Evolutionary conservation across 2,329 filamentous ascomycete species (phyloP).

Genomic region (Fusarium hostae): DNA sequence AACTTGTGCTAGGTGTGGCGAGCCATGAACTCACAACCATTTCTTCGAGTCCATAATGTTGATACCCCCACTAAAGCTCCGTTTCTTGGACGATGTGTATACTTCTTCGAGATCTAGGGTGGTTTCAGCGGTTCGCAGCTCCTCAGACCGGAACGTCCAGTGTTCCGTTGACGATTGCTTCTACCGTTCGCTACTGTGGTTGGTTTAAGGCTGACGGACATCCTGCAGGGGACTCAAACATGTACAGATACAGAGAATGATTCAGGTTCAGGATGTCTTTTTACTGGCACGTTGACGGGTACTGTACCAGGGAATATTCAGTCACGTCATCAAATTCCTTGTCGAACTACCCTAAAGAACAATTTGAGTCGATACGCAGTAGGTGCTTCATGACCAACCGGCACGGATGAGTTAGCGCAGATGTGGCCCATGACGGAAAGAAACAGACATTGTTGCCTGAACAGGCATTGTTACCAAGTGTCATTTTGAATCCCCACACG

Average conservation of each 20-base stretch:
- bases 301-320: constrained; percentile 5
- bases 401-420: neutral
- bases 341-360: constrained; percentile 7
- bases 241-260: neutral
- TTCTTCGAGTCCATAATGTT: neutral
- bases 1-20: constrained; percentile 8
- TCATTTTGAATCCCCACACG: constrained; percentile 11
- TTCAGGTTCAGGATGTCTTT: constrained; percentile 1
- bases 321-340: neutral
- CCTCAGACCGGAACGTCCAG: neutral
- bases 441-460: neutral
- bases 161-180: constrained; percentile 5
- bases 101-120: constrained; percentile 7
- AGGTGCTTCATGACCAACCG: neutral
- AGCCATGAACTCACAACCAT: constrained; percentile 31
- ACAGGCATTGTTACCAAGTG: neutral
- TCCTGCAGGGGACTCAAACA: neutral
- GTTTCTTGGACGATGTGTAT: constrained; percentile 13
- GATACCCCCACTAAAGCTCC: constrained; percentile 9
- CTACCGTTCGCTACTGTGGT: neutral
- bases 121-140: constrained; percentile 6
- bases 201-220: constrained; percentile 1
- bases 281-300: neutral
- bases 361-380: neutral
- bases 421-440: neutral